Percentiles rank a stretch among this genome's conserved stretches.
These are phyloP conservation scores for Arxiozyma telluris DNA, from an alignment of 1,139 yeast genomes.

Conservation along the genomic window DNA sequence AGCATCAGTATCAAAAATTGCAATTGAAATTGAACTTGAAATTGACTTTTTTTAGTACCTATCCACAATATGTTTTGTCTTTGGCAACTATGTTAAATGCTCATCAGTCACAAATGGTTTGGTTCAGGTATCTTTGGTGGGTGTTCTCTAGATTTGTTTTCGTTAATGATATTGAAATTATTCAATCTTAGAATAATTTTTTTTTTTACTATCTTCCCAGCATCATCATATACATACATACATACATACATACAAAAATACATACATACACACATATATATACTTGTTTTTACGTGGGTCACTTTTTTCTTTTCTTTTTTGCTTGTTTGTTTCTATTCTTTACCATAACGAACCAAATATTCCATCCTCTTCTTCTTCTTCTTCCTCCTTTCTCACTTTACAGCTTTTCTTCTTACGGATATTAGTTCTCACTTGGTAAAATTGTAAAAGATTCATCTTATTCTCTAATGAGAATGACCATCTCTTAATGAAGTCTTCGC, in stretches of 20 bases:
- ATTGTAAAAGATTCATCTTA: conserved; percentile 10
- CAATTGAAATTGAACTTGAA: conserved; percentile 7
- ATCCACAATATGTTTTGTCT: conserved; percentile 50
- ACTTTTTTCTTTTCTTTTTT: background rate
- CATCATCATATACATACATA: background rate
- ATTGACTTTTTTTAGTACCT: conserved; percentile 20
- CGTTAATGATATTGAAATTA: conserved; percentile 48
- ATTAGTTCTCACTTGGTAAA: conserved; percentile 6
- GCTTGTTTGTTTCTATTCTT: conserved; percentile 1
- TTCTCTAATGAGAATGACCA: conserved; percentile 17
- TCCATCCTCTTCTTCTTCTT: conserved; percentile 32
- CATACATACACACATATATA: conserved; percentile 4
- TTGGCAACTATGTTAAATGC: conserved; percentile 75
- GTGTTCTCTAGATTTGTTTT: conserved; percentile 53
- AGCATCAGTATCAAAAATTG: too few species aligned
- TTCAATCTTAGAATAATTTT: background rate
- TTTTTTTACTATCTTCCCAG: conserved; percentile 2
- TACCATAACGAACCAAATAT: conserved; percentile 28
- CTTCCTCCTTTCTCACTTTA: conserved; percentile 24
- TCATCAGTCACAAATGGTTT: conserved; percentile 85
- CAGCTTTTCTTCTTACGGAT: conserved; percentile 6
- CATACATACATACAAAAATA: conserved; percentile 4
- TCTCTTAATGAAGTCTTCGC: conserved; percentile 15
- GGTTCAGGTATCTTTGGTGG: conserved; percentile 94
- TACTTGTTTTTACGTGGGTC: conserved; percentile 1